phyloP scores from a whole-genome alignment of 2,329 filamentous ascomycete species.

The Dryadomyces quercus-mongolicae region DNA sequence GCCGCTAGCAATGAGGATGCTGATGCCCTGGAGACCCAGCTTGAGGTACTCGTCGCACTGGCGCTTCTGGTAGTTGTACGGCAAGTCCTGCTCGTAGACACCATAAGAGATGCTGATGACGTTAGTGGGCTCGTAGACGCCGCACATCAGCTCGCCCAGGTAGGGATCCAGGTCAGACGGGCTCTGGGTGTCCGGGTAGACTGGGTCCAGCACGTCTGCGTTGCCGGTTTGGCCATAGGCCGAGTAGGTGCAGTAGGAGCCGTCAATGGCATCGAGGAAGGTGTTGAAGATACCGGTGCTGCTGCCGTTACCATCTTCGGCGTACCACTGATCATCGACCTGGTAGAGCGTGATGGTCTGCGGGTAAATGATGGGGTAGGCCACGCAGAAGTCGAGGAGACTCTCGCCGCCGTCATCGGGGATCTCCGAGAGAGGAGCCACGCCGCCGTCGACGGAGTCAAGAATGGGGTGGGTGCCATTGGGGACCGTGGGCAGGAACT shows the following conservation, averaged over 20 bases:
- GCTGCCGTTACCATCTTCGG: slow-evolving; percentile 1
- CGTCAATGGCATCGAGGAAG: slow-evolving; percentile 34
- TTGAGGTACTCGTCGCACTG: slow-evolving; percentile 39
- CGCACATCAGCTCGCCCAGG: slow-evolving; percentile 25
- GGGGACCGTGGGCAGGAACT: slow-evolving; percentile 16
- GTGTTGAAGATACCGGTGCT: slow-evolving; percentile 14
- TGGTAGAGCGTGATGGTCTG: slow-evolving; percentile 24
- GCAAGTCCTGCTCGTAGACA: slow-evolving; percentile 37
- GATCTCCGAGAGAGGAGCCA: slow-evolving; percentile 19
- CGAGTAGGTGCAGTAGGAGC: slow-evolving; percentile 33
- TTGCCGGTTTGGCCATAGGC: slow-evolving; percentile 35
- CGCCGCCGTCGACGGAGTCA: slow-evolving; percentile 33
- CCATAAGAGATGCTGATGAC: slow-evolving; percentile 44
- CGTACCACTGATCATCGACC: slow-evolving; percentile 14
- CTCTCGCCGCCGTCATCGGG: slow-evolving; percentile 18
- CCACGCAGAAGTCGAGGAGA: slow-evolving; percentile 33
- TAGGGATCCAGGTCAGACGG: slow-evolving; percentile 24
- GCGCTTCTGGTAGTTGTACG: slow-evolving; percentile 36
- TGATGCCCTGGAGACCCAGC: slow-evolving; percentile 34
- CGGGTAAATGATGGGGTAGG: slow-evolving; percentile 35
- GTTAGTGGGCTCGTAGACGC: slow-evolving; percentile 32
- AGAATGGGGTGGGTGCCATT: slow-evolving; percentile 31
- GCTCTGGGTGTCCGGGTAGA: slow-evolving; percentile 31
- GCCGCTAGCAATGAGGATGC: slow-evolving; percentile 33
- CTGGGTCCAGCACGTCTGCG: slow-evolving; percentile 26